phyloP scores from a whole-genome alignment of 805 yeast genomes.

The Saccharomycopsis oosterbeekiorum region DNA sequence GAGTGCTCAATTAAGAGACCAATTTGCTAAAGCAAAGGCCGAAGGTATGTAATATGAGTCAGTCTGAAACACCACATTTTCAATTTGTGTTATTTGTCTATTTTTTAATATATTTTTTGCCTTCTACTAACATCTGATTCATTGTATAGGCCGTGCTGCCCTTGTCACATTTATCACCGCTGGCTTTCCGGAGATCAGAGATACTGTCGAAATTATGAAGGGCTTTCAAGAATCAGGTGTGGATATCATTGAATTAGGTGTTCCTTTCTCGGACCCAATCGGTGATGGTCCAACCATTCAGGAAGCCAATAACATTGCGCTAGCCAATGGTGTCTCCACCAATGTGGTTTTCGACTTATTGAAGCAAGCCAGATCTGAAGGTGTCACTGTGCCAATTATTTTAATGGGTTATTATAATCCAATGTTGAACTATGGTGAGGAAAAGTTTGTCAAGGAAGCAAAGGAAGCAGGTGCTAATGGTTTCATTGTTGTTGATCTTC shows the following conservation, averaged over 20 bases:
- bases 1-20: conserved; percentile 33
- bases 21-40: conserved; percentile 44
- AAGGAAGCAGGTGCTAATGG: conserved; percentile 90
- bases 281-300: conserved; percentile 99
- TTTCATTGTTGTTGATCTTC: conserved; percentile 87
- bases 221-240: conserved; percentile 94
- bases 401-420: conserved; percentile 99
- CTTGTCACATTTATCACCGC: conserved; percentile 90
- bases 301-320: conserved; percentile 72
- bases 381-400: conserved; percentile 81
- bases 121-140: neutral
- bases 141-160: conserved; percentile 55
- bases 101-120: neutral
- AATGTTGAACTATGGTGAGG: conserved; percentile 80
- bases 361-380: conserved; percentile 62
- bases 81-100: neutral
- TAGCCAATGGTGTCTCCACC: conserved; percentile 74
- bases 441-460: conserved; percentile 67
- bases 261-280: conserved; percentile 96
- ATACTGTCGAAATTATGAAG: conserved; percentile 75
- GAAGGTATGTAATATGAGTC: conserved; percentile 25
- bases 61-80: no score
- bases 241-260: conserved; percentile 87
- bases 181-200: conserved; percentile 83
- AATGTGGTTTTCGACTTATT: conserved; percentile 61